These are phyloP conservation scores for Cytospora paraplurivora DNA, from an alignment of 2,329 filamentous ascomycete genomes.

Conservation along the genomic window DNA sequence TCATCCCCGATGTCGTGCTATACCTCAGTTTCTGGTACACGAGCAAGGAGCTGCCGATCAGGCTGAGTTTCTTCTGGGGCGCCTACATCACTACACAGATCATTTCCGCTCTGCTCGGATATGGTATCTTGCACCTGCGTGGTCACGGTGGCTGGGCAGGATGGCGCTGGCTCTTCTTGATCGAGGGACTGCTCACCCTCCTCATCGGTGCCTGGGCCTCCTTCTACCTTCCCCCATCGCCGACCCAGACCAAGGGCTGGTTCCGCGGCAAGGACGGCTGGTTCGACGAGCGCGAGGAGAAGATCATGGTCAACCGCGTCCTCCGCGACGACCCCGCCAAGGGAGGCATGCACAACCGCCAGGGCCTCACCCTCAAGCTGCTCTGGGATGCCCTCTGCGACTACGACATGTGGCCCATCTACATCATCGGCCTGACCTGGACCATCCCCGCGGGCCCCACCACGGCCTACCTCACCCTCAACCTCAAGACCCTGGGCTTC, in stretches of 20 bases:
- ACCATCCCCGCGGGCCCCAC: slow-evolving; percentile 38
- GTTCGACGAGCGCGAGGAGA: slow-evolving; percentile 62
- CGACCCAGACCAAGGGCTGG: slow-evolving; percentile 58
- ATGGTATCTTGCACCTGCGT: slow-evolving; percentile 54
- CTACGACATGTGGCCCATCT: slow-evolving; percentile 31
- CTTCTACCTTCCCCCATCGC: slow-evolving; percentile 56
- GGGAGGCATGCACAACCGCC: slow-evolving; percentile 36
- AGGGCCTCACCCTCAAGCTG: slow-evolving; percentile 25
- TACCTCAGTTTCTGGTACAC: slow-evolving; percentile 74
- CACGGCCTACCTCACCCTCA: slow-evolving; percentile 28
- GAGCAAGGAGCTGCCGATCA: slow-evolving; percentile 62
- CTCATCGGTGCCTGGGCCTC: slow-evolving; percentile 43
- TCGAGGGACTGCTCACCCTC: slow-evolving; percentile 32
- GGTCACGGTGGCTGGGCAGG: slow-evolving; percentile 53
- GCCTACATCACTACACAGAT: slow-evolving; percentile 56
- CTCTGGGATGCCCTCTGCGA: slow-evolving; percentile 30
- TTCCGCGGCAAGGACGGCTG: slow-evolving; percentile 59
- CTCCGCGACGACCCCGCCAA: slow-evolving; percentile 34
- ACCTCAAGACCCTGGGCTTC: slow-evolving; percentile 29
- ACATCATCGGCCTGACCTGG: slow-evolving; percentile 41
- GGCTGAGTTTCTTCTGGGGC: slow-evolving; percentile 68
- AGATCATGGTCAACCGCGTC: slow-evolving; percentile 63
- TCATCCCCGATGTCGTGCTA: slow-evolving; percentile 53
- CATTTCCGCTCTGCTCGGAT: slow-evolving; percentile 54
- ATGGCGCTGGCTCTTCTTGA: slow-evolving; percentile 40